Evolutionary conservation across 208 protist species (phyloP), one percentile per base, ranked within the genome.

Genomic region (Trypanosoma caninum): DNA sequence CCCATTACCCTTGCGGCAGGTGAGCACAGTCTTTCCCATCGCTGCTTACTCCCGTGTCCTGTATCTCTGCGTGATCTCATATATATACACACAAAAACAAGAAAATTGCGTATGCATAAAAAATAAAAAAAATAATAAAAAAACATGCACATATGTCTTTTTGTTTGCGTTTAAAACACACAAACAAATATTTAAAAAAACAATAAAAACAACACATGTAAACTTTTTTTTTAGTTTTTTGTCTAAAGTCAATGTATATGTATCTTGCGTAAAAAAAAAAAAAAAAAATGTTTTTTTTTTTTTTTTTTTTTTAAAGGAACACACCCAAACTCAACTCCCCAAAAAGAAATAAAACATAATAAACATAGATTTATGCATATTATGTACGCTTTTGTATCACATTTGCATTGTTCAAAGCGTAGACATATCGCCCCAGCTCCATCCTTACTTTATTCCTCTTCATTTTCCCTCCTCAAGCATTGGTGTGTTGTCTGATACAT

Each of bases 1-100:
- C 22, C 95, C 95, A 60, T 84, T 83, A 81, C 97, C 97, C 76
- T 95, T 97, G 89, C 97, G 91, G 86, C 97, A 97, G 58, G 71
- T 80, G 47, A 95, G 84, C 35, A 90, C 79, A 70, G 78, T 89
- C 80, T 93, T 93, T 69, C 84, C 86, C 86, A 93, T 93, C 47
- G 14, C 45, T 54, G 2, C 5, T 37, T 38, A 18, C 38, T 37
- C 16, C 0, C 20, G 48, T 54, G 48, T 14, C 13, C 20, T 8
- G 28, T 37, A 25, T 22, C 5, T 42, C 22, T 20, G 20, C 9
- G 31, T 44, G 8, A 6, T 30, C 8, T 11, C 14, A 44, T 42
- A 57, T 22, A 35, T 35, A 57, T n/a, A 57, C 25, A 18, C 13
- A 41, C n/a, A 33, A 62, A 27, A 31, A 62, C 3, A 3, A n/a